Evolutionary conservation across 768 basidiomycete genomes (phyloP).

Genomic region (Stropharia rugosoannulata): DNA sequence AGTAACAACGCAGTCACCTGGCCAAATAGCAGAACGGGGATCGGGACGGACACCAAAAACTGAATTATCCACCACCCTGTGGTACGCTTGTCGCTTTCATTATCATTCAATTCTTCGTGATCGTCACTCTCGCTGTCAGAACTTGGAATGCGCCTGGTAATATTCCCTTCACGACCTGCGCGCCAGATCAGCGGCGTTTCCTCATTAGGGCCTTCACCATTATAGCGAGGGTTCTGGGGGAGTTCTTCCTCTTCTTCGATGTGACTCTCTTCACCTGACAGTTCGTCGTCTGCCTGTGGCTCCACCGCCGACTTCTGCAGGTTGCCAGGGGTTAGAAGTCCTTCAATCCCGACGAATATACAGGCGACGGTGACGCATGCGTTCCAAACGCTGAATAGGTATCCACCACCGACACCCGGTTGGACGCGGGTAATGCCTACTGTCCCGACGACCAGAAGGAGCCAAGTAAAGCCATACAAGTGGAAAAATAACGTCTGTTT

Average conservation of each 20-base stretch:
- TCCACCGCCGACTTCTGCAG: conserved; percentile 9
- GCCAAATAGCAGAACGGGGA: conserved; percentile 26
- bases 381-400: conserved; percentile 59
- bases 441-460: conserved; percentile 52
- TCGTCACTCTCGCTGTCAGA: background rate
- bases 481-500: conserved; percentile 53
- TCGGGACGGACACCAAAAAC: conserved; percentile 25
- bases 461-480: conserved; percentile 57
- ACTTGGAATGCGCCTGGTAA: background rate
- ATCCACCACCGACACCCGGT: conserved; percentile 47
- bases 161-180: background rate
- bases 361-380: conserved; percentile 40
- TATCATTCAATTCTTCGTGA: conserved; percentile 1
- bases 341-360: conserved; percentile 36
- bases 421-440: conserved; percentile 35
- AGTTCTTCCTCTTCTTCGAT: conserved; percentile 4
- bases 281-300: conserved; percentile 8
- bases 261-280: conserved; percentile 13
- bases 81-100: conserved; percentile 14
- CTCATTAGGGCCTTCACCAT: conserved; percentile 16
- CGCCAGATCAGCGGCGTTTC: conserved; percentile 20
- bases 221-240: conserved; percentile 6
- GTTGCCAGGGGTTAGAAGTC: conserved; percentile 12
- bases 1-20: conserved; percentile 25
- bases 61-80: conserved; percentile 31